Conservation (phyloP, 2,329 filamentous ascomycete species). For the Hirsutella rhossiliensis region DNA sequence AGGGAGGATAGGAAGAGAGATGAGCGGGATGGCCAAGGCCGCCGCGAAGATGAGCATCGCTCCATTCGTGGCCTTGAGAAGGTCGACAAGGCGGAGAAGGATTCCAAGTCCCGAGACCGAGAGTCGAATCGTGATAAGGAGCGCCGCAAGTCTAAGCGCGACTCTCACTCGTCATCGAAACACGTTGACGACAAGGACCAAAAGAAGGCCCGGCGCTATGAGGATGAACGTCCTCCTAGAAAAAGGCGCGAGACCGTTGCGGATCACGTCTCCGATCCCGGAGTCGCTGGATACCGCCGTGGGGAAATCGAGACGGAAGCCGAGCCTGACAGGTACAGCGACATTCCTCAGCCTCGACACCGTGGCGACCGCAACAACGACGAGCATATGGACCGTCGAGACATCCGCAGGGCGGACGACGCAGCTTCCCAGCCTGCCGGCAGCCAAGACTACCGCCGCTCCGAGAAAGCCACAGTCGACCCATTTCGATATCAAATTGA, state of each 20-base stretch:
- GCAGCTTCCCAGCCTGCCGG: slow-evolving; percentile 12
- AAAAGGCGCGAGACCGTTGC: slow-evolving; percentile 16
- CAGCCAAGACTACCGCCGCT: slow-evolving; percentile 12
- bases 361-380: slow-evolving; percentile 11
- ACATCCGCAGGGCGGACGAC: slow-evolving; percentile 9
- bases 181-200: slow-evolving; percentile 16
- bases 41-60: slow-evolving; percentile 10
- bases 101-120: slow-evolving; percentile 9
- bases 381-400: slow-evolving; percentile 8
- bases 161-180: slow-evolving; percentile 15
- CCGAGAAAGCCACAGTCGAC: slow-evolving; percentile 28
- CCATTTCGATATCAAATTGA: slow-evolving; percentile 47
- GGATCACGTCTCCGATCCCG: slow-evolving; percentile 8
- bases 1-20: slow-evolving; percentile 5
- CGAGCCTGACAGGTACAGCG: slow-evolving; percentile 15
- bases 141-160: slow-evolving; percentile 15
- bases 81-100: slow-evolving; percentile 6
- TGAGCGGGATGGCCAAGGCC: neutral
- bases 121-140: slow-evolving; percentile 12
- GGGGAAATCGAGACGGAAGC: slow-evolving; percentile 16
- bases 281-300: slow-evolving; percentile 7
- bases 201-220: slow-evolving; percentile 17
- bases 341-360: slow-evolving; percentile 10
- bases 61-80: slow-evolving; percentile 6
- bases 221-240: slow-evolving; percentile 17